phyloP scores from a whole-genome alignment of 495 filamentous ascomycete genomes.

The Penicillium malachiteum region DNA sequence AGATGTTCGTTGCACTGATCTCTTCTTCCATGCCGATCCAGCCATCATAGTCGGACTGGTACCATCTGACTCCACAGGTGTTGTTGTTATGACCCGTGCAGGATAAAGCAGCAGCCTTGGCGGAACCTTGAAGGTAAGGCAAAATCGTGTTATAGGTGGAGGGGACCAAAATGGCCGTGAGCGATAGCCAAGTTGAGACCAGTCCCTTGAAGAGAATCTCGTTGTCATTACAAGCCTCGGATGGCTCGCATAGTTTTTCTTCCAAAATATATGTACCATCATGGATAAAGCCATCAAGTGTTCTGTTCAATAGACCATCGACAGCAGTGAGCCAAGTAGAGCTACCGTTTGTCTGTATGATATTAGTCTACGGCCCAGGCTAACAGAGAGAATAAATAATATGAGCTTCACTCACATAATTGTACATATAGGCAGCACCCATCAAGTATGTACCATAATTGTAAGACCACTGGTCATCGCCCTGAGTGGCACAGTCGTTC shows the following conservation, averaged over 20 bases:
- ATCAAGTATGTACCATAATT: conserved; percentile 66
- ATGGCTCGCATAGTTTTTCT: conserved; percentile 67
- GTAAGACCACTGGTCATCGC: conserved; percentile 66
- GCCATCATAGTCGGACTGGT: conserved; percentile 58
- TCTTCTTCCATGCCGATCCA: conserved; percentile 56
- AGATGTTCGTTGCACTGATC: conserved; percentile 55
- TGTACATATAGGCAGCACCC: conserved; percentile 72
- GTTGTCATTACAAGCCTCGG: conserved; percentile 62
- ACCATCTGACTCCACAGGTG: conserved; percentile 77
- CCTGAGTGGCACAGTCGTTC: conserved; percentile 52
- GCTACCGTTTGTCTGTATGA: conserved; percentile 15
- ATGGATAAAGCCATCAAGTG: conserved; percentile 36
- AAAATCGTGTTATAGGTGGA: conserved; percentile 63
- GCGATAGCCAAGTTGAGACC: conserved; percentile 72
- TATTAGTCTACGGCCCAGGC: neutral
- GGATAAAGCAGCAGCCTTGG: conserved; percentile 63
- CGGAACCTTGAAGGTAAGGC: conserved; percentile 63
- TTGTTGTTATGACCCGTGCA: conserved; percentile 62
- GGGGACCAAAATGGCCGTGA: conserved; percentile 61
- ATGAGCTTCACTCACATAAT: conserved; percentile 43
- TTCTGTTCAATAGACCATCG: conserved; percentile 52
- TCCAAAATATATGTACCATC: conserved; percentile 42
- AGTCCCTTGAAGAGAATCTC: conserved; percentile 82
- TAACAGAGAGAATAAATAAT: neutral
- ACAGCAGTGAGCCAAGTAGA: conserved; percentile 51